These are phyloP conservation scores for Penicillium freii DNA, from an alignment of 2,329 filamentous ascomycete species.

Conservation along the genomic window DNA sequence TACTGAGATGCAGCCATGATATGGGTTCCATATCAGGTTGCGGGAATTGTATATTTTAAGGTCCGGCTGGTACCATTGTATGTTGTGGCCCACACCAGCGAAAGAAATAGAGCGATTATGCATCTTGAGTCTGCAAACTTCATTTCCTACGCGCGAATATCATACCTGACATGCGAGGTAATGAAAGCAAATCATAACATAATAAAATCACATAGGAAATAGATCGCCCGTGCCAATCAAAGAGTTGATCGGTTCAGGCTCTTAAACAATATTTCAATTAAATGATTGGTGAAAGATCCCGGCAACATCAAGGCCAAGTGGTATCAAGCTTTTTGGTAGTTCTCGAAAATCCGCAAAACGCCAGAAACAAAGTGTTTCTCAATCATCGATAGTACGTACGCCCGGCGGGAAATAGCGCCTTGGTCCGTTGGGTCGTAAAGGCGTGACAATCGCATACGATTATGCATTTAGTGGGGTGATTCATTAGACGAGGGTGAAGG, in stretches of 20 bases:
- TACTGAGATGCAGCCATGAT: not conserved
- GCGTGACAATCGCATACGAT: conserved; percentile 9
- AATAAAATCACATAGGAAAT: not conserved
- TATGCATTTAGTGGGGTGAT: not conserved
- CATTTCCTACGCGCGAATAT: not conserved
- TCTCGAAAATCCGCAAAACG: conserved; percentile 1
- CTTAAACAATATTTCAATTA: not conserved
- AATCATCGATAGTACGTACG: conserved; percentile 10
- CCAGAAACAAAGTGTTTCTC: conserved; percentile 2
- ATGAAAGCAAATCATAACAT: not conserved
- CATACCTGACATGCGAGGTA: not conserved
- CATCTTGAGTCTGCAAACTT: not conserved
- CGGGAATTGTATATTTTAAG: not conserved
- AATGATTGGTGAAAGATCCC: not conserved
- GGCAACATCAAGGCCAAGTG: not conserved
- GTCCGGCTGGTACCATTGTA: not conserved
- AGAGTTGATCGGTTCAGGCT: not conserved
- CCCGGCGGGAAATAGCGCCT: conserved; percentile 7
- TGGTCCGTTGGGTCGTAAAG: conserved; percentile 6
- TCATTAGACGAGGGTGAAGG: conserved; percentile 18
- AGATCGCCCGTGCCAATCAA: not conserved
- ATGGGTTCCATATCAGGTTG: not conserved
- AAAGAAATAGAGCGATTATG: not conserved
- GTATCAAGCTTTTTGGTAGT: conserved; percentile 4
- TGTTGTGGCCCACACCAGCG: not conserved